These are phyloP conservation scores for Vanderwaltozyma polyspora DNA, from an alignment of 805 yeast species.

Conservation along the genomic window DNA sequence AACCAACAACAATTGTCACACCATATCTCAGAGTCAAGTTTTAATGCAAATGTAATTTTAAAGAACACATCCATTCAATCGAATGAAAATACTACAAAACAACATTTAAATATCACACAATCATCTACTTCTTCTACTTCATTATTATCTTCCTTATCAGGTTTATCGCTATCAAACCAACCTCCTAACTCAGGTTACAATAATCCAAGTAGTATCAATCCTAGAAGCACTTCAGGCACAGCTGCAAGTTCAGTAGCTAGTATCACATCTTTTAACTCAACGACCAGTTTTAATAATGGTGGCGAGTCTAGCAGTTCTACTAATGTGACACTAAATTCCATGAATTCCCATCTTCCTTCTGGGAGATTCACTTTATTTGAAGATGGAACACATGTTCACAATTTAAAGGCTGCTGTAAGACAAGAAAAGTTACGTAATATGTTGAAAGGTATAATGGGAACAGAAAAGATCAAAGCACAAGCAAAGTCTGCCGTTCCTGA, in stretches of 20 bases:
- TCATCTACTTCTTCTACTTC: not conserved
- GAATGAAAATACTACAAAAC: not conserved
- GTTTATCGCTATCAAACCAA: not conserved
- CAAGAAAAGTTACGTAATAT: slow-evolving; percentile 67
- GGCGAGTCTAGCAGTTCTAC: not conserved
- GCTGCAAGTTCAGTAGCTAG: too few relatives aligned
- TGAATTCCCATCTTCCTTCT: not conserved
- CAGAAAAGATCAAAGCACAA: slow-evolving; percentile 55
- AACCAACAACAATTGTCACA: too few relatives aligned
- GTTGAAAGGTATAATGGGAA: slow-evolving; percentile 69
- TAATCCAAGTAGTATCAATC: not conserved
- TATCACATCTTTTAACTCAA: too few relatives aligned
- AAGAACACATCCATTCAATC: not conserved
- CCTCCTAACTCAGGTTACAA: not conserved
- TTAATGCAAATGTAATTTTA: not conserved
- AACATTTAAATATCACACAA: not conserved
- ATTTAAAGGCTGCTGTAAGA: slow-evolving; percentile 60
- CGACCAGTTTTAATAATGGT: not conserved
- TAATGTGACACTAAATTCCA: not conserved
- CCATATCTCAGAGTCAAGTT: too few relatives aligned
- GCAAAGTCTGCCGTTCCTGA: slow-evolving; percentile 69
- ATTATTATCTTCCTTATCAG: not conserved
- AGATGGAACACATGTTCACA: slow-evolving; percentile 74
- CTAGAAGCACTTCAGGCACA: not conserved
- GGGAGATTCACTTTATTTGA: slow-evolving; percentile 44